Evolutionary conservation across 305 asterid species (phyloP).

Genomic region (Stenogyne calaminthoides): DNA sequence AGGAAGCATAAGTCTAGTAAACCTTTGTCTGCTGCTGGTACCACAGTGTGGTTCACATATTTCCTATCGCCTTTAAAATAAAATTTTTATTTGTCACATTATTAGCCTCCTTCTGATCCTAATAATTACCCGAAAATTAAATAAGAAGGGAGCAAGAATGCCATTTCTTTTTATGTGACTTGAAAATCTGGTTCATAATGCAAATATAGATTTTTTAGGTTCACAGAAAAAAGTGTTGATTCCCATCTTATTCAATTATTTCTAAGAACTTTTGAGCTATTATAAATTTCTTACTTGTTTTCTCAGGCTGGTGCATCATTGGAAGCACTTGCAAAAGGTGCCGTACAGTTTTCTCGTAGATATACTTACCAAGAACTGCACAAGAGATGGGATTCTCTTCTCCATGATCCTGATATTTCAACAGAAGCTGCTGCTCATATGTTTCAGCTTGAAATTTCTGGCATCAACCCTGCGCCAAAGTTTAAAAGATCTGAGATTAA

Average conservation of each 20-base stretch:
- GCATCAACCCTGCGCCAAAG: conserved; percentile 57
- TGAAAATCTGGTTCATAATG: conserved; percentile 16
- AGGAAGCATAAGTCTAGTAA: background rate
- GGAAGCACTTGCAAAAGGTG: conserved; percentile 98
- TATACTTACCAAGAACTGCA: conserved; percentile 68
- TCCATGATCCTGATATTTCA: conserved; percentile 80
- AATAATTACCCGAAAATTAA: conserved; percentile 9
- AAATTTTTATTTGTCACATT: background rate
- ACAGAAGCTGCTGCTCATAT: conserved; percentile 63
- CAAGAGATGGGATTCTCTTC: conserved; percentile 85
- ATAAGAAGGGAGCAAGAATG: background rate
- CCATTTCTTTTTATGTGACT: background rate
- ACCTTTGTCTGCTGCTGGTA: background rate
- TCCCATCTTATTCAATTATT: conserved; percentile 7
- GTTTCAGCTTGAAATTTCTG: conserved; percentile 83
- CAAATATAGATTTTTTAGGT: background rate
- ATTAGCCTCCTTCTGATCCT: background rate
- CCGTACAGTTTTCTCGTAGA: conserved; percentile 83
- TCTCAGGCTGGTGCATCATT: conserved; percentile 88
- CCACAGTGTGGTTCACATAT: background rate
- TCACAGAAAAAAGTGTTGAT: background rate
- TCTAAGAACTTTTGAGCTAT: background rate
- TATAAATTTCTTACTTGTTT: conserved; percentile 10
- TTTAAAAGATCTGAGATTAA: conserved; percentile 53
- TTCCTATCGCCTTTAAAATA: background rate